Evolutionary conservation across 306 rosid species (phyloP), one percentile per base, ranked within the genome.

Genomic region (Cicer arietinum): DNA sequence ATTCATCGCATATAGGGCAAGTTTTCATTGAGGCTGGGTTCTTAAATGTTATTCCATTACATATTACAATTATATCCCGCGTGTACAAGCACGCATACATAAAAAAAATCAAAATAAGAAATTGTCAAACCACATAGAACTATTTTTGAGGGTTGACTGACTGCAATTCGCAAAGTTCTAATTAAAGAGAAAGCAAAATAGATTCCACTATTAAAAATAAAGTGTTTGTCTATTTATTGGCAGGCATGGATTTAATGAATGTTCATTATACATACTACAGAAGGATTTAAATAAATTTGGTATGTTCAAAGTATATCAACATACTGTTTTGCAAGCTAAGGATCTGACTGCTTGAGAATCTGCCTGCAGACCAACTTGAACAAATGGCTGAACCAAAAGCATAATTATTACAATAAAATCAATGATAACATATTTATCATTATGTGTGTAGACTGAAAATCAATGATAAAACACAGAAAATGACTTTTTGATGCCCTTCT

Each of bases 311-410:
- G 59, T 50, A 47, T 9, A 25, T 37, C 9, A 44, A 77, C 94
- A 1, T 82, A 94, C 98, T 82, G 92, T 89, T 84, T 87, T 91
- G 85, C 98, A 94, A 22, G 93, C 89, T 74, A 94, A 84, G 73
- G 88, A 82, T 84, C 86, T 89, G 84, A 94, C 93, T 71, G 78
- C 77, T 54, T 85, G 96, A 78, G 97, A 90, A 77, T 91, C 90
- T 75, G 97, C 92, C 71, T 60, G 86, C 81, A 94, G 89, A 67
- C 97, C 98, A 78, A 90, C 90, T 83, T 83, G 95, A 74, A 94
- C 82, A 82, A 94, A 94, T 67, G 85, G 67, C 98, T 94, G 95
- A 73, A 84, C 54, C 59, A 78, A 79, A 16, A 69, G 22, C 51
- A 67, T 39, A 71, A 75, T 42, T 44, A 78, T 7, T 13, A 56